Conservation (phyloP, 352 stramenopile genomes). For the Phytophthora lateralis region DNA sequence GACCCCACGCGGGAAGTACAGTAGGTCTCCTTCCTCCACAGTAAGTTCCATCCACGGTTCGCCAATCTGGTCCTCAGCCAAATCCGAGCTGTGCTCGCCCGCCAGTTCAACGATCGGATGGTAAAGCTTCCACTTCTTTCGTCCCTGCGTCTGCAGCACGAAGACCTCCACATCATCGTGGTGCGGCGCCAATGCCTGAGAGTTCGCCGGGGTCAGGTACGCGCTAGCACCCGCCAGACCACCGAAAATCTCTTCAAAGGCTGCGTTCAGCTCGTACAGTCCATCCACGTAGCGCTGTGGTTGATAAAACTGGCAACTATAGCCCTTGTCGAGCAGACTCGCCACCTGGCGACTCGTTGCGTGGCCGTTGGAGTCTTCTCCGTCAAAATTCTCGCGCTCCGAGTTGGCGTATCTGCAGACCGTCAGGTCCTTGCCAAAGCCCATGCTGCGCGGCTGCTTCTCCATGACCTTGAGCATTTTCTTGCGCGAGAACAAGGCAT, state of each 20-base stretch:
- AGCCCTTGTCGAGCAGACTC: conserved; percentile 66
- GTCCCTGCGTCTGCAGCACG: conserved; percentile 82
- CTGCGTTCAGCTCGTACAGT: conserved; percentile 76
- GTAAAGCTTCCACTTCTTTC: conserved; percentile 92
- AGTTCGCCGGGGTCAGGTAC: conserved; percentile 78
- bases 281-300: conserved; percentile 83
- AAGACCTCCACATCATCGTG: conserved; percentile 90
- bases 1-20: conserved; percentile 86
- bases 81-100: conserved; percentile 80
- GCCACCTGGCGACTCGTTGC: conserved; percentile 61
- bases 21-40: conserved; percentile 80
- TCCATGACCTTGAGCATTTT: conserved; percentile 67
- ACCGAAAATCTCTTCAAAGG: conserved; percentile 81
- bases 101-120: conserved; percentile 71
- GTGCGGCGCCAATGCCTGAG: conserved; percentile 86
- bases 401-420: conserved; percentile 77
- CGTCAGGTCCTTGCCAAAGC: conserved; percentile 71
- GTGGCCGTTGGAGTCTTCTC: conserved; percentile 52
- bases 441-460: conserved; percentile 49
- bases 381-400: conserved; percentile 72
- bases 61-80: conserved; percentile 66
- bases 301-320: conserved; percentile 91
- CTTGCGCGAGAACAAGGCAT: conserved; percentile 70
- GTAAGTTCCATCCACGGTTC: conserved; percentile 85
- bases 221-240: conserved; percentile 77